phyloP scores from a whole-genome alignment of 371 early-diverging fungal species.

The Mortierella sp. region DNA sequence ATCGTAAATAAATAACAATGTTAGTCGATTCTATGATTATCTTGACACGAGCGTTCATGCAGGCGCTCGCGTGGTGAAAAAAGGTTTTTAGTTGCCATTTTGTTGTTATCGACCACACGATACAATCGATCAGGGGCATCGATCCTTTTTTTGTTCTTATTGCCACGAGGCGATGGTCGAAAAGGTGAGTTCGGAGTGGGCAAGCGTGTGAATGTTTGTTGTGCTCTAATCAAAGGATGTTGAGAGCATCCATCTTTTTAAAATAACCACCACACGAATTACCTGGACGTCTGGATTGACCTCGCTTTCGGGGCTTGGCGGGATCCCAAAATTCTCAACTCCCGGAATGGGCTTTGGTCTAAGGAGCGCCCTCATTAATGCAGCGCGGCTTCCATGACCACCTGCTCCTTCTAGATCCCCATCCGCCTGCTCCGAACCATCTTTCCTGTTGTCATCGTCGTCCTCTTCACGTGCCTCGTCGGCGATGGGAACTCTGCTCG shows the following conservation, averaged over 20 bases:
- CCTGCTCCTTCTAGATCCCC: neutral
- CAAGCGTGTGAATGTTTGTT: neutral
- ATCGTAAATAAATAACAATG: neutral
- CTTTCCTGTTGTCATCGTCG: neutral
- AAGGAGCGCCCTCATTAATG: constrained; percentile 47
- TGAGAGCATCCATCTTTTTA: neutral
- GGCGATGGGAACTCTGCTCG: constrained; percentile 17
- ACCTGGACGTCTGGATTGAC: constrained; percentile 71
- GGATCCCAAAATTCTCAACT: constrained; percentile 62
- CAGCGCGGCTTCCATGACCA: constrained; percentile 12
- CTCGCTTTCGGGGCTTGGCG: constrained; percentile 62
- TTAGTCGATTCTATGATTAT: neutral
- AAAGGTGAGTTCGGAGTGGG: neutral
- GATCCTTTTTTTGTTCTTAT: neutral
- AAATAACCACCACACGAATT: neutral
- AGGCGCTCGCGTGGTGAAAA: neutral
- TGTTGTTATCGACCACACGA: neutral
- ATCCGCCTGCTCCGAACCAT: neutral
- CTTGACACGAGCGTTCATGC: neutral
- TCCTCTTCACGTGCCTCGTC: constrained; percentile 15
- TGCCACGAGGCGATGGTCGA: constrained; percentile 6
- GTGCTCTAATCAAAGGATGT: neutral
- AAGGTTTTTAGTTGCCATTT: neutral
- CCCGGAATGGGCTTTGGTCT: constrained; percentile 58
- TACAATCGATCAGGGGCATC: neutral